Base-by-base conservation (phyloP, 352 stramenopile species). In the Pythium myriotylum region DNA sequence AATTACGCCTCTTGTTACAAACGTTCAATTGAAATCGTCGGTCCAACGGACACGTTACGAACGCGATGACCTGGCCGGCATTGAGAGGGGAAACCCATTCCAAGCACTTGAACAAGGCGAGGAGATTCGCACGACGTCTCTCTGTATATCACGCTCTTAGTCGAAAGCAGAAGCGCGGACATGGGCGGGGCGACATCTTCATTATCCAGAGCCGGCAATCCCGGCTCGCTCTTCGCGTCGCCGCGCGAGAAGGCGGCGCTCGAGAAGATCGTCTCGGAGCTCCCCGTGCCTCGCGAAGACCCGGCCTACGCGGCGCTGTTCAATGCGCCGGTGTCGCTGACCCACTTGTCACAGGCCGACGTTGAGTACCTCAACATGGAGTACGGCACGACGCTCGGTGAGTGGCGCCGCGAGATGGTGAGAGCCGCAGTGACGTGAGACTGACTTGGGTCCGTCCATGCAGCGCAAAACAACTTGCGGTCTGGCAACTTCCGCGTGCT, bases 401-500 rank as follows among this genome's bases (percentile, higher is more conserved):
- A 26, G 68, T 74, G 46, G 22, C 3, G 17, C 8, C 29, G 29
- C 29, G 29, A 35, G 5, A 10, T 35, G 5, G 29, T 10, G 29
- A 35, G 10, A 10, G 29, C 29, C 5, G 10, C 5, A 10, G 29
- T 35, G 29, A 35, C 29, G n/a, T n/a, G 29, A 35, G 29, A 35
- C 29, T 35, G 29, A 35, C n/a, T 14, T n/a, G 10, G 14, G n/a
- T 29, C 58, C 19, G 10, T 23, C 1, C 8, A 10, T 37, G 13
- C 26, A 93, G 84, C 70, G 9, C 69, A 77, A 42, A 92, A 94
- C 69, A 94, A 71, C 45, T 61, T 89, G 26, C 58, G 60, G 19
- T 91, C 81, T 0, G 81, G 85, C 37, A 94, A 94, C 65, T 94
- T 92, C 54, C 77, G 79, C 27, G 81, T 92, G 47, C 61, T 94